Percentiles rank a stretch among this genome's conserved stretches.
Conservation (phyloP, 2,329 filamentous ascomycete genomes). For the Samsoniella hepiali region DNA sequence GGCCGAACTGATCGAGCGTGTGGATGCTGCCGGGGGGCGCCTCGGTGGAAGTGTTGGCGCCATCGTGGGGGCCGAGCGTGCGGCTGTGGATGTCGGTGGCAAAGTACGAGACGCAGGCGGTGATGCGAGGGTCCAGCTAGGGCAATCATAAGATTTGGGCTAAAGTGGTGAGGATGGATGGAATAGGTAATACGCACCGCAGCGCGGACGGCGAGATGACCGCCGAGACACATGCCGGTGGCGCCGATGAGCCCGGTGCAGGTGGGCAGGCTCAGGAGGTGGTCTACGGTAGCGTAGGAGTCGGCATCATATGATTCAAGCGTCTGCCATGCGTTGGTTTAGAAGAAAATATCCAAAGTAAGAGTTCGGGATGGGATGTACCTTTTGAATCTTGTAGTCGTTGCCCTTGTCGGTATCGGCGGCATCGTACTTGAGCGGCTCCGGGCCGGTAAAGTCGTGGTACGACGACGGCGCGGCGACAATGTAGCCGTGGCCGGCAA, state of each 20-base stretch:
- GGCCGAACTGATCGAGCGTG: slow-evolving; percentile 52
- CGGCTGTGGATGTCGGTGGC: slow-evolving; percentile 84
- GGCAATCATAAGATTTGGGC: neutral
- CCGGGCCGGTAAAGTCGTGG: slow-evolving; percentile 87
- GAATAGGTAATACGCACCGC: slow-evolving; percentile 39
- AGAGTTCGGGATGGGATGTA: slow-evolving; percentile 28
- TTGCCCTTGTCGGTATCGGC: slow-evolving; percentile 88
- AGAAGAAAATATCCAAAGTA: no score
- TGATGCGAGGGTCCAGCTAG: slow-evolving; percentile 69
- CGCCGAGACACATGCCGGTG: slow-evolving; percentile 90
- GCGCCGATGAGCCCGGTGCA: slow-evolving; percentile 77
- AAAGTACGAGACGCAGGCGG: slow-evolving; percentile 81
- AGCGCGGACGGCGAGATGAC: slow-evolving; percentile 70
- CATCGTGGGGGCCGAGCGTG: slow-evolving; percentile 62
- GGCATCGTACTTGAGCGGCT: slow-evolving; percentile 79
- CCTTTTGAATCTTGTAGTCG: slow-evolving; percentile 79
- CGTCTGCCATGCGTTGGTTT: slow-evolving; percentile 47
- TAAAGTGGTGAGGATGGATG: neutral
- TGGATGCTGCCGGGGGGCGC: slow-evolving; percentile 41
- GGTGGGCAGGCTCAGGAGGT: slow-evolving; percentile 68
- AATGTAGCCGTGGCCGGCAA: slow-evolving; percentile 89
- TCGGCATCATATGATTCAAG: slow-evolving; percentile 84
- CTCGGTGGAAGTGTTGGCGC: slow-evolving; percentile 45
- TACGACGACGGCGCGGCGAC: slow-evolving; percentile 88
- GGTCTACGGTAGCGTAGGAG: slow-evolving; percentile 63